Evolutionary conservation across 2,329 filamentous ascomycete species (phyloP), one percentile per base, ranked within the genome.

Genomic region (Dothideomycetes sp.): DNA sequence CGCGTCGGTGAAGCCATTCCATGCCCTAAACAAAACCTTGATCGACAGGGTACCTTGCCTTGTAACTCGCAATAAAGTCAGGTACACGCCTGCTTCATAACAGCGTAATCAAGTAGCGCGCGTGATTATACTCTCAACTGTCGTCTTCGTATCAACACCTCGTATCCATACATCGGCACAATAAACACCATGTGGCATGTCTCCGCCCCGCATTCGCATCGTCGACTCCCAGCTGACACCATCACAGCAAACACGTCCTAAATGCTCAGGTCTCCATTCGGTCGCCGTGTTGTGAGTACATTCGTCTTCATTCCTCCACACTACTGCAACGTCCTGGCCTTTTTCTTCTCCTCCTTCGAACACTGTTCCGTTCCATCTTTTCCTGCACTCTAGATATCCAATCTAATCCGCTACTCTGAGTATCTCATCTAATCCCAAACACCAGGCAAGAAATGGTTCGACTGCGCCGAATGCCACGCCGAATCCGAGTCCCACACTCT

Each of bases 221-320:
- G 7, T 32, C 39, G 33, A 43, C 22, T 11, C 18, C 10, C 18
- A 19, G 11, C 33, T 31, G 31, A 45, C 43, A 5, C 18, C 7
- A 16, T 5, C 19, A 9, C 43, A 95, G 91, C 72, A 96, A 96
- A 74, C 91, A 98, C 70, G 72, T 98, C 57, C 79, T 98, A 62
- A 98, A 98, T 71, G 91, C 89, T 47, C 91, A 98, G 67, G 91
- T 98, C 56, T 72, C 89, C 42, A 93, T 98, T 66, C 84, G 91
- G 53, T 91, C 88, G 41, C 84, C 88, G 47, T 98, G 91, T 72
- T 98, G 91, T 89, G 75, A 54, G 79, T 64, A n/a, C n/a, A n/a
- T n/a, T n/a, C n/a, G n/a, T n/a, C n/a, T n/a, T n/a, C n/a, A n/a
- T n/a, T n/a, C n/a, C n/a, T n/a, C n/a, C n/a, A n/a, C n/a, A n/a